Conservation (phyloP, 2,329 filamentous ascomycete species). For the Apiospora pterosperma region DNA sequence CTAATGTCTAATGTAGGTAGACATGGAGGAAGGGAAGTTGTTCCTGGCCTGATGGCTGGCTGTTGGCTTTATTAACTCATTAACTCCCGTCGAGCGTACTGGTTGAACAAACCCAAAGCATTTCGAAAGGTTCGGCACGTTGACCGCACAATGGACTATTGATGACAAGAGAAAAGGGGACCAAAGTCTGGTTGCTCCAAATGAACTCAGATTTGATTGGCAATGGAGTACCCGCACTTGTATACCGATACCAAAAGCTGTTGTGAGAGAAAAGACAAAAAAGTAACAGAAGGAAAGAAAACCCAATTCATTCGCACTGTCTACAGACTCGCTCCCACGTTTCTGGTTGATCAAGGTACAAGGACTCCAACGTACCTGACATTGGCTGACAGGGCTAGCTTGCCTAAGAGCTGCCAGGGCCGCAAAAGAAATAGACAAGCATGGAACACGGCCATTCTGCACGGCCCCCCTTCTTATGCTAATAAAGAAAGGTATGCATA, state of each 20-base stretch:
- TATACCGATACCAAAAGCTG: background rate
- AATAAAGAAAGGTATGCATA: background rate
- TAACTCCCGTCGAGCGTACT: background rate
- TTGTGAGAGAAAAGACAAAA: background rate
- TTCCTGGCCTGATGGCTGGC: background rate
- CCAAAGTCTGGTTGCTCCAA: background rate
- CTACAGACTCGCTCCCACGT: background rate
- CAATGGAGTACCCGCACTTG: too few species aligned
- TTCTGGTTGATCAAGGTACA: background rate
- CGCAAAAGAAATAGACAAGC: background rate
- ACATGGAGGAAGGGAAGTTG: background rate
- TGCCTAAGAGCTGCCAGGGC: background rate
- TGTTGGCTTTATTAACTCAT: constrained; percentile 2
- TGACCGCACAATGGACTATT: background rate
- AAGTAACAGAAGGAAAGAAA: background rate
- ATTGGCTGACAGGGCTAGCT: background rate
- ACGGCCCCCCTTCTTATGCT: background rate
- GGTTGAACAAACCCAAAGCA: constrained; percentile 1
- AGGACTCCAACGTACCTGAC: background rate
- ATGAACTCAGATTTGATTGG: background rate
- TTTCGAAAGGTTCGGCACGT: background rate
- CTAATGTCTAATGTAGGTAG: background rate
- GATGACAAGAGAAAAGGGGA: background rate
- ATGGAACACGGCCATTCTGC: background rate
- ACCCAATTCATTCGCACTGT: background rate